Conservation (phyloP, 2,329 filamentous ascomycete genomes). For the Hypoxylon sp. region DNA sequence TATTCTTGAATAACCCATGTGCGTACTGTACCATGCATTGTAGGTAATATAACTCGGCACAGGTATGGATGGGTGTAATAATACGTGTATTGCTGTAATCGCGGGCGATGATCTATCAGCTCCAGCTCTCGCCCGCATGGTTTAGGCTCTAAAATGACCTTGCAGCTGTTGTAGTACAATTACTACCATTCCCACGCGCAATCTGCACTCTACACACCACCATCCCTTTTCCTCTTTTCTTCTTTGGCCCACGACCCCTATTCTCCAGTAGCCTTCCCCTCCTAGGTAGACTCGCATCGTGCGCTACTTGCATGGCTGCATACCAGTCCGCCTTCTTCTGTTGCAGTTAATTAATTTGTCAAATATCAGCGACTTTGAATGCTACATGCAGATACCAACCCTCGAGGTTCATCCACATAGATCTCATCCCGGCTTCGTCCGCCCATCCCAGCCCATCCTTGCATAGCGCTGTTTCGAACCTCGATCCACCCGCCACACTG, state of each 20-base stretch:
- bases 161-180: slow-evolving; percentile 33
- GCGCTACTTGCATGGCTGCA: slow-evolving; percentile 12
- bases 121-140: slow-evolving; percentile 7
- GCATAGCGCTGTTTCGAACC: slow-evolving; percentile 44
- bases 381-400: slow-evolving; percentile 8
- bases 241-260: slow-evolving; percentile 28
- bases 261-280: slow-evolving; percentile 9
- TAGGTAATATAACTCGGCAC: not conserved
- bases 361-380: not conserved
- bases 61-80: slow-evolving; percentile 3
- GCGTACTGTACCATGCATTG: not conserved
- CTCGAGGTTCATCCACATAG: slow-evolving; percentile 26
- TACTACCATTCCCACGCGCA: slow-evolving; percentile 38
- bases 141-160: slow-evolving; percentile 19
- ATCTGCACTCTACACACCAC: slow-evolving; percentile 22
- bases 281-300: not conserved
- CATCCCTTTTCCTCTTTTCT: slow-evolving; percentile 16
- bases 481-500: slow-evolving; percentile 41
- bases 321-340: slow-evolving; percentile 9
- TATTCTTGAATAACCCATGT: not conserved
- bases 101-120: slow-evolving; percentile 37
- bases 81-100: slow-evolving; percentile 9
- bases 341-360: slow-evolving; percentile 12
- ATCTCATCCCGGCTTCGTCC: slow-evolving; percentile 40
- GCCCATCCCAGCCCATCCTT: slow-evolving; percentile 36